These are phyloP conservation scores for Umbelopsis sp. DNA, from an alignment of 192 early-diverging fungal genomes.

Conservation along the genomic window DNA sequence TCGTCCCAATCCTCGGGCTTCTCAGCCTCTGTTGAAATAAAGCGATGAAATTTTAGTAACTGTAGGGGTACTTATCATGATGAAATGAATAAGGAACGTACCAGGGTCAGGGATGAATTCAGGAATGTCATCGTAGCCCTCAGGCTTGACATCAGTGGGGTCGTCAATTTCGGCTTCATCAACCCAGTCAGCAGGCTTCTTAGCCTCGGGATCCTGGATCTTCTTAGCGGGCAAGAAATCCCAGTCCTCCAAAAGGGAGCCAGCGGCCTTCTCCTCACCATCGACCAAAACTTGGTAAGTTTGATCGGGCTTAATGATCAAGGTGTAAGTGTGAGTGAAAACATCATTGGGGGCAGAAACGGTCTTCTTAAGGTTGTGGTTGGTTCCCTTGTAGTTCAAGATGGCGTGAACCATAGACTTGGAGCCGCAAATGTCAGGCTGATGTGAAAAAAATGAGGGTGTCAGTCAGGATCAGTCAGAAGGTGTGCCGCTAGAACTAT, in stretches of 20 bases:
- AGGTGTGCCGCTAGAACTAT: background rate
- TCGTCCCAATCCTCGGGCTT: slow-evolving; percentile 95
- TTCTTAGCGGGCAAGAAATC: slow-evolving; percentile 81
- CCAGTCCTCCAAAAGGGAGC: slow-evolving; percentile 79
- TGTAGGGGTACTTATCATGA: too few relatives aligned
- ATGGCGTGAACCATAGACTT: slow-evolving; percentile 95
- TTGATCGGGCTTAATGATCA: slow-evolving; percentile 78
- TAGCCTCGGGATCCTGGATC: slow-evolving; percentile 78
- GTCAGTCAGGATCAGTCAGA: background rate
- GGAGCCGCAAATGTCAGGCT: slow-evolving; percentile 92
- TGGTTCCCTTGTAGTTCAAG: slow-evolving; percentile 91
- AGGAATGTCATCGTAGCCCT: slow-evolving; percentile 73
- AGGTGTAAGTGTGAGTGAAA: slow-evolving; percentile 87
- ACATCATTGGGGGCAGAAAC: slow-evolving; percentile 75
- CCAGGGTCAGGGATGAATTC: slow-evolving; percentile 80
- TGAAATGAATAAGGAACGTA: background rate
- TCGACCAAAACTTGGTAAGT: slow-evolving; percentile 78
- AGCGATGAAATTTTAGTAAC: background rate
- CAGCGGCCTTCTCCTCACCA: slow-evolving; percentile 77
- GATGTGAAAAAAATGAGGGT: slow-evolving; percentile 37
- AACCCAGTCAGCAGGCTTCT: slow-evolving; percentile 92
- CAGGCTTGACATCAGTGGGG: slow-evolving; percentile 74
- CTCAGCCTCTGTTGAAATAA: slow-evolving; percentile 49
- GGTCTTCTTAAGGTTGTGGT: slow-evolving; percentile 78
- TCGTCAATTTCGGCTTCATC: slow-evolving; percentile 76